These are phyloP conservation scores for Boechera divaricarpa DNA, from an alignment of 345 rosid genomes.

Conservation along the genomic window DNA sequence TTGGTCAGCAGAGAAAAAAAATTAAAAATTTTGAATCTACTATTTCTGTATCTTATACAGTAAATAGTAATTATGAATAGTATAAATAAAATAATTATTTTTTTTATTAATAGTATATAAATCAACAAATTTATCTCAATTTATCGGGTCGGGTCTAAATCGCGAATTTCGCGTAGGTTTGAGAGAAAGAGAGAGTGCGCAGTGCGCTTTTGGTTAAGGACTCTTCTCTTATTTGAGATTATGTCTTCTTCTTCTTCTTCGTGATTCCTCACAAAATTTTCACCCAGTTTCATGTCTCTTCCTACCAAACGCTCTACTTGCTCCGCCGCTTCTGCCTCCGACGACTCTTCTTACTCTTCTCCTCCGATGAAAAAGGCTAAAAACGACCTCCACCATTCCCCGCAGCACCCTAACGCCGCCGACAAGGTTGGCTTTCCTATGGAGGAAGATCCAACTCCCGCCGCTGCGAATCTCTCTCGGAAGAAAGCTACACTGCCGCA, in stretches of 20 bases:
- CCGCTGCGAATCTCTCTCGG: constrained; percentile 77
- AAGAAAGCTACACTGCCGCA: constrained; percentile 88
- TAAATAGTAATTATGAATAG: too few relatives aligned
- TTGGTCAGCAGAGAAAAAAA: too few relatives aligned
- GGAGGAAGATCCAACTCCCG: constrained; percentile 69
- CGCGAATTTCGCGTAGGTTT: constrained; percentile 28
- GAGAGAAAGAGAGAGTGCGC: constrained; percentile 17
- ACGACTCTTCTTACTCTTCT: constrained; percentile 51
- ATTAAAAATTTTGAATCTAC: too few relatives aligned
- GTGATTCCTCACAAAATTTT: constrained; percentile 10
- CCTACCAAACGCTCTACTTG: constrained; percentile 77
- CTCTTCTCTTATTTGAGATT: constrained; percentile 14
- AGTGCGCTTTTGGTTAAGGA: constrained; percentile 21
- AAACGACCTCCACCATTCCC: constrained; percentile 62
- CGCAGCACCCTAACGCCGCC: constrained; percentile 35
- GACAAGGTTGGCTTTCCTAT: constrained; percentile 53
- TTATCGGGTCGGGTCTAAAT: constrained; percentile 8
- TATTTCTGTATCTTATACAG: too few relatives aligned
- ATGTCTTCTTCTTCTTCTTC: constrained; percentile 42
- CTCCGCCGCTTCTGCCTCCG: constrained; percentile 52
- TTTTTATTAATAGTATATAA: background rate
- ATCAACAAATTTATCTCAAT: background rate
- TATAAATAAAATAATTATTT: too few relatives aligned
- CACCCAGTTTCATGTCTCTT: constrained; percentile 69
- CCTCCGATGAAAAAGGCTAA: constrained; percentile 48